Percentiles rank a stretch among this genome's conserved stretches.
Conservation (phyloP, 2,329 filamentous ascomycete genomes). For the Colletotrichum sp. region DNA sequence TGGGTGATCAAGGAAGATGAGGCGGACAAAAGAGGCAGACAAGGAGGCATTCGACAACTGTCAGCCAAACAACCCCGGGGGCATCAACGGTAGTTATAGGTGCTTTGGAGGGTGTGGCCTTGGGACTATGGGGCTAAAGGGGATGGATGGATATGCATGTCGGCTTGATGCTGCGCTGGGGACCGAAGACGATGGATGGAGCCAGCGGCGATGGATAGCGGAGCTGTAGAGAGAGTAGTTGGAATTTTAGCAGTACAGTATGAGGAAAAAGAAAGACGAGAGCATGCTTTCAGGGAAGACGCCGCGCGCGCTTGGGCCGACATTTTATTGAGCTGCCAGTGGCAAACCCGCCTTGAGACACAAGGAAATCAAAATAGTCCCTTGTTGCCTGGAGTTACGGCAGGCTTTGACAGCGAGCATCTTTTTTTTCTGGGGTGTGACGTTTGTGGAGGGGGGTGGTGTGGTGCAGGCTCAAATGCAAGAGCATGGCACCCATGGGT, state of each 20-base stretch:
- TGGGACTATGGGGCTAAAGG: constrained; percentile 15
- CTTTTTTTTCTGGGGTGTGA: constrained; percentile 8
- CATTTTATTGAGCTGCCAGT: constrained; percentile 16
- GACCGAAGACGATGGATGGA: constrained; percentile 12
- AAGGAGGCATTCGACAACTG: constrained; percentile 17
- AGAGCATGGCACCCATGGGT: constrained; percentile 8
- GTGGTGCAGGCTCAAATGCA: neutral
- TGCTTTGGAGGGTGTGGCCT: constrained; percentile 3
- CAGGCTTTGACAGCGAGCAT: constrained; percentile 18
- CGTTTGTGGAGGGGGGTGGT: constrained; percentile 9
- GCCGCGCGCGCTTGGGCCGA: constrained; percentile 16
- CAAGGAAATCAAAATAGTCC: constrained; percentile 22
- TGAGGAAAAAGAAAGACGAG: constrained; percentile 18
- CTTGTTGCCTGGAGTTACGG: constrained; percentile 23
- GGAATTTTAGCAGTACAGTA: constrained; percentile 10
- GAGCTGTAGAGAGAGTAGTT: neutral
- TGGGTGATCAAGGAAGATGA: constrained; percentile 34
- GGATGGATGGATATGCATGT: constrained; percentile 15
- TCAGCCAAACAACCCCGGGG: constrained; percentile 13
- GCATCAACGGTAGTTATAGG: constrained; percentile 20
- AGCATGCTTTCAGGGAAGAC: constrained; percentile 17
- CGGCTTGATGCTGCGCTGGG: constrained; percentile 15
- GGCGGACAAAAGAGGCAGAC: constrained; percentile 24
- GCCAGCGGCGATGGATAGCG: neutral
- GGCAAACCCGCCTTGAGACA: constrained; percentile 21